Conservation (phyloP, 768 basidiomycete genomes). For the Hericium coralloides region DNA sequence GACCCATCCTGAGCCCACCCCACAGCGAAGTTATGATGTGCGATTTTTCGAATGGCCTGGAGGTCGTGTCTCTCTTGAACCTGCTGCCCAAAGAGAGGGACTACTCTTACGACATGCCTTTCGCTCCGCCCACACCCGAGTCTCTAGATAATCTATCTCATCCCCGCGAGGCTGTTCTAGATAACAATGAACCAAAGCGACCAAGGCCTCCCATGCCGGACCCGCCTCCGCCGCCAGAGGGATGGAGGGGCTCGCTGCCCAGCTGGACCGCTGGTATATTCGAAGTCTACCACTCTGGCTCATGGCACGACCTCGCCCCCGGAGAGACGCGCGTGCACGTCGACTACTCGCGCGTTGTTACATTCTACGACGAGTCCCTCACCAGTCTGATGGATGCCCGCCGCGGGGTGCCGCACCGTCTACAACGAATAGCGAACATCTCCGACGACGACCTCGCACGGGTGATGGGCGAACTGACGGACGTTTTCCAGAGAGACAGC, state of each 20-base stretch:
- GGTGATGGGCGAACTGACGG: constrained; percentile 6
- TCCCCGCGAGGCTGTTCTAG: neutral
- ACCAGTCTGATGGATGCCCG: constrained; percentile 21
- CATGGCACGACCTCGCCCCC: constrained; percentile 26
- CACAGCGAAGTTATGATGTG: constrained; percentile 11
- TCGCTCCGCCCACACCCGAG: too few species aligned
- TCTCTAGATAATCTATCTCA: too few species aligned
- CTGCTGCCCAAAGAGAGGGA: too few species aligned
- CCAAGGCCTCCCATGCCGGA: neutral
- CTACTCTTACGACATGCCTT: too few species aligned
- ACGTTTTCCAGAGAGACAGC: constrained; percentile 1
- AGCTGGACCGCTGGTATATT: constrained; percentile 4
- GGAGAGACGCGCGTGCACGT: constrained; percentile 27
- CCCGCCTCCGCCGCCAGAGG: neutral
- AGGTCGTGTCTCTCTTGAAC: constrained; percentile 3
- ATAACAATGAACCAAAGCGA: neutral
- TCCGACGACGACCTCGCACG: constrained; percentile 16
- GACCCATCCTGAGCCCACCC: constrained; percentile 10
- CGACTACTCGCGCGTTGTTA: constrained; percentile 25
- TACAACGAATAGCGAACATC: constrained; percentile 23
- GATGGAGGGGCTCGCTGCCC: constrained; percentile 1
- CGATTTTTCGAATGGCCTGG: constrained; percentile 5
- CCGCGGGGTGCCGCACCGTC: constrained; percentile 18
- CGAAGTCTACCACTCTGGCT: constrained; percentile 5
- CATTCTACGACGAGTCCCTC: constrained; percentile 28